phyloP scores from a whole-genome alignment of 148 eudicot species.

The Silene latifolia region DNA sequence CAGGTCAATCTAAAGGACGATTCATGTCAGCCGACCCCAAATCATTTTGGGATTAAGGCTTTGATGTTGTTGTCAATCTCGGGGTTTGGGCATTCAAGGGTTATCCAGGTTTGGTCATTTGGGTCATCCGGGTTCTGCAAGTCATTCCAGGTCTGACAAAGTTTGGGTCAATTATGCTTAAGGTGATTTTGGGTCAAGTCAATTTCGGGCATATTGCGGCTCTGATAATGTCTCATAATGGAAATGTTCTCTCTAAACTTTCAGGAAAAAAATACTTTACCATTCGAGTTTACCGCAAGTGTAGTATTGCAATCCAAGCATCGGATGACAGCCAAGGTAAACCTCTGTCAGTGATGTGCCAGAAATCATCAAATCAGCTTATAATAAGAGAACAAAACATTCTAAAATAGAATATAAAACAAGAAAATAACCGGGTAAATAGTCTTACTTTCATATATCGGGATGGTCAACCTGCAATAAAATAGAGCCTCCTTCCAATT shows the following conservation, averaged over 20 bases:
- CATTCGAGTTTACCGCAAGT: conserved; percentile 90
- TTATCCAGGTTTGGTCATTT: no score
- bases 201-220: no score
- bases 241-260: background rate
- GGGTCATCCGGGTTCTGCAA: no score
- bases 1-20: no score
- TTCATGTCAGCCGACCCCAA: no score
- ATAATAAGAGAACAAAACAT: background rate
- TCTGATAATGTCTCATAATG: background rate
- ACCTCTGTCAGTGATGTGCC: conserved; percentile 46
- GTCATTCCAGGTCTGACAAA: background rate
- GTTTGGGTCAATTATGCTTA: no score
- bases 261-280: conserved; percentile 34
- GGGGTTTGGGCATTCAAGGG: background rate
- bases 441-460: conserved; percentile 72
- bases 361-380: background rate
- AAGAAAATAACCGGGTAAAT: background rate
- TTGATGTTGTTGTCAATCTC: no score
- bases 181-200: no score
- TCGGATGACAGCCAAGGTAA: conserved; percentile 75
- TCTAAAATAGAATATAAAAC: background rate
- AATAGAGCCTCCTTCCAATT: conserved; percentile 68
- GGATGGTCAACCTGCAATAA: conserved; percentile 73
- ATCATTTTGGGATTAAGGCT: no score
- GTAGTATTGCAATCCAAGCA: conserved; percentile 88